Percentiles rank a stretch among this genome's conserved stretches.
These are phyloP conservation scores for Phialocephala sp. DNA, from an alignment of 2,329 filamentous ascomycete genomes.

Conservation along the genomic window DNA sequence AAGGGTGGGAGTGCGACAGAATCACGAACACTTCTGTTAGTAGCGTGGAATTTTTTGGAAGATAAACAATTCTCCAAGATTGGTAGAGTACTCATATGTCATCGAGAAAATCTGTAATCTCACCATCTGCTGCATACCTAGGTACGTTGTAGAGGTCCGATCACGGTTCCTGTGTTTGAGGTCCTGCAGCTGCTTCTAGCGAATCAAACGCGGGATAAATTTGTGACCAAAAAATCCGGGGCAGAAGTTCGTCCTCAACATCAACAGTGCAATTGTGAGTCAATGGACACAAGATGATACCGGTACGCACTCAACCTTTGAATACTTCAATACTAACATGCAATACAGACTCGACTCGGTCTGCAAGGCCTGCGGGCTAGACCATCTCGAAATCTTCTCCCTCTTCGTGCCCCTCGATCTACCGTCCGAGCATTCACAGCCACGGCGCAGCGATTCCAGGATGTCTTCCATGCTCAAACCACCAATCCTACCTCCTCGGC, in stretches of 20 bases:
- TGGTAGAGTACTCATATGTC: background rate
- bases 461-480: constrained; percentile 69
- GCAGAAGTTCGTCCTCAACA: constrained; percentile 19
- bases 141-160: constrained; percentile 5
- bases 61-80: background rate
- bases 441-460: constrained; percentile 46
- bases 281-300: constrained; percentile 38
- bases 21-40: background rate
- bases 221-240: constrained; percentile 21
- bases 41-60: background rate
- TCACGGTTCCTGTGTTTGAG: constrained; percentile 7
- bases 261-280: constrained; percentile 22
- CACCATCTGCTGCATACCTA: background rate
- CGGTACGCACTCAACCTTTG: constrained; percentile 26
- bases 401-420: constrained; percentile 32
- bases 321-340: background rate
- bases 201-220: constrained; percentile 1
- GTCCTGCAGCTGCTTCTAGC: background rate
- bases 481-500: constrained; percentile 58
- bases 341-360: constrained; percentile 36
- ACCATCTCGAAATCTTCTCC: constrained; percentile 36
- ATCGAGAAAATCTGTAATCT: background rate
- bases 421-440: constrained; percentile 38
- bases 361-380: constrained; percentile 40
- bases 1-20: background rate